Base-by-base conservation (phyloP, 305 asterid genomes). In the Plantago coronopus region DNA sequence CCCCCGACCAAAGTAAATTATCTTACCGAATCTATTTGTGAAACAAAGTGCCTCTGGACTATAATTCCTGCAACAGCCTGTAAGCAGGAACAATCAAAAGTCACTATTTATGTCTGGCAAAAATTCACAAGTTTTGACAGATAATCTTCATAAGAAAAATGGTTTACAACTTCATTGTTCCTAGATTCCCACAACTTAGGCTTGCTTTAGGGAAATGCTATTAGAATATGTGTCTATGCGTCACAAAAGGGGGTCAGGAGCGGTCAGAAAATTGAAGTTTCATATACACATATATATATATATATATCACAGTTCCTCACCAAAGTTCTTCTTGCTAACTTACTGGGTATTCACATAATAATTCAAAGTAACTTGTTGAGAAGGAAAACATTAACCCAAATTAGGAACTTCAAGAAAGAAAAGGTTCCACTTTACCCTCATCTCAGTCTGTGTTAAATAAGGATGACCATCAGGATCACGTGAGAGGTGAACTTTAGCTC, bases 381-480 rank as follows among this genome's bases (percentile, higher is more conserved):
- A n/a, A n/a, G n/a, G 8, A 4, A 5, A 34, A 34, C 40, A 34
- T 34, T 34, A 51, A 13, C 18, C 37, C 25, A 40, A 53, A 23
- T 23, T 53, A 51, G 11, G 38, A 51, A 21, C 18, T 23, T 15
- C 17, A 53, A 37, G 25, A 23, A 64, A 48, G 12, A 58, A 58
- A 46, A 12, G 47, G 49, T 59, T 49, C 25, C 15, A 62, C 22
- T 45, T 70, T 62, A 91, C 98, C 95, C 85, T 88, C 90, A 91
- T 86, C 85, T 91, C 98, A 10, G 90, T 88, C 64, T 82, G 96
- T 46, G 98, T 91, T 67, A 91, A 73, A 72, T 76, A 91, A 69
- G 91, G 87, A 42, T 88, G 94, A 22, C 96, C 96, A 56, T 91
- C 98, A 17, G 88, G 90, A 82, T 91, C 96, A 45, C 96, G 98